Conservation (phyloP, 83 land plant species). For the Isoetes engelmannii region DNA sequence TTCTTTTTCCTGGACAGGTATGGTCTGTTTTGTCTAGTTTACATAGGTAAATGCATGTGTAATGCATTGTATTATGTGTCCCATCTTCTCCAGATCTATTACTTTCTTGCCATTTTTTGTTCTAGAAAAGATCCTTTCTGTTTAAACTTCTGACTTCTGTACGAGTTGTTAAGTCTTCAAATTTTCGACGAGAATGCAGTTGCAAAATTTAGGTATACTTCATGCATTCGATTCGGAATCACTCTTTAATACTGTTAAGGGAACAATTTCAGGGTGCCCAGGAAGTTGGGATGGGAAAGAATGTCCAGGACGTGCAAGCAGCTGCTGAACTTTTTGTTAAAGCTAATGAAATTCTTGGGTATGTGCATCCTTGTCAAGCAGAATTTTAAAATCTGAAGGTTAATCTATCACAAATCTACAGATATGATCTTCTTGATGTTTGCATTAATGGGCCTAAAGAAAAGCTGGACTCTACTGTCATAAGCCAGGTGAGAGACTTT, state of each 20-base stretch:
- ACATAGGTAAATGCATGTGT: not conserved
- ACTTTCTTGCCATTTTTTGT: not conserved
- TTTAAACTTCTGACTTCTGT: not conserved
- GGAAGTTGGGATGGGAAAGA: conserved; percentile 91
- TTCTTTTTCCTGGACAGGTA: conserved; percentile 94
- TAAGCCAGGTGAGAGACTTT: conserved; percentile 69
- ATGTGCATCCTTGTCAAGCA: conserved; percentile 8
- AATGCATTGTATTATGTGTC: not conserved
- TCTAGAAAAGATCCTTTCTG: not conserved
- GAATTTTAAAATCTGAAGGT: conserved; percentile 2
- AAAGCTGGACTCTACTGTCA: conserved; percentile 85
- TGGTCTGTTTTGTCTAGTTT: not conserved
- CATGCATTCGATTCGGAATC: too few species aligned
- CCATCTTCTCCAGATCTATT: not conserved
- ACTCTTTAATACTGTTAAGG: too few species aligned
- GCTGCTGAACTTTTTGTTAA: conserved; percentile 73
- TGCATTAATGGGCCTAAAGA: conserved; percentile 94
- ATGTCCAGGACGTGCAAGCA: conserved; percentile 66
- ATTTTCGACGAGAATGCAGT: not conserved
- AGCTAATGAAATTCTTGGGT: conserved; percentile 93
- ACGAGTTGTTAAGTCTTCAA: not conserved
- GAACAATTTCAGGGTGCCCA: conserved; percentile 73
- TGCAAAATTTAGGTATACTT: not conserved
- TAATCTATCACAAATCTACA: conserved; percentile 16
- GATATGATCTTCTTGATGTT: conserved; percentile 82